Base-by-base conservation (phyloP, 192 early-diverging fungal genomes). In the Podila minutissima region DNA sequence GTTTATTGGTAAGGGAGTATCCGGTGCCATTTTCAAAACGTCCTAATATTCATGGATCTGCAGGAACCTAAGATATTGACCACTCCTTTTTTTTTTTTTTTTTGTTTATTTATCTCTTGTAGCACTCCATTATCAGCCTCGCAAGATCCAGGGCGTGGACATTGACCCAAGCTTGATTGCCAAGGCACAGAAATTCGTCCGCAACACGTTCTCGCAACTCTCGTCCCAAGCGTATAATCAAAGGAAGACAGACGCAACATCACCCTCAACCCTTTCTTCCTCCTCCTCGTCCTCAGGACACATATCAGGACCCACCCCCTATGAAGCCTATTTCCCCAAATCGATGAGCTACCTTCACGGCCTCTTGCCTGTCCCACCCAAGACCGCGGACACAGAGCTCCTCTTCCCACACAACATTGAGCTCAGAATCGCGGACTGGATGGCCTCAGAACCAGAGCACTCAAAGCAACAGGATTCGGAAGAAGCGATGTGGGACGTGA, bases 91-190 rank as follows among this genome's bases (percentile, higher is more conserved):
- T 13, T 55, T 50, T 74, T 22, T 37, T 55, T 63, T 48, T 53
- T 61, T 59, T 28, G 9, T 0, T 28, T 37, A 8, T 33, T 59
- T 63, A 0, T 86, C 26, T 26, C 10, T 3, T 31, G 84, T 62
- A 76, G 95, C 91, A 1, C n/a, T 82, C 51, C 71, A 86, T 33
- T 87, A 85, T 38, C 64, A 68, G 4, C 91, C 95, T 3, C 19
- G 7, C 4, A 74, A 67, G 72, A 87, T 94, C 24, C 84, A 88
- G 6, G 95, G 94, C 10, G 86, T 96, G 10, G 95, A 96, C 71
- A 89, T 96, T 60, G 95, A 96, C 67, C 78, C 86, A 5, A 64
- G 55, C 20, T 72, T 96, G 74, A 87, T 95, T 58, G 62, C 67
- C 9, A 88, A 89, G 37, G 95, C 95, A 13, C 69, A 86, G 22